Conservation (phyloP, 495 filamentous ascomycete species). For the Evernia prunastri region DNA sequence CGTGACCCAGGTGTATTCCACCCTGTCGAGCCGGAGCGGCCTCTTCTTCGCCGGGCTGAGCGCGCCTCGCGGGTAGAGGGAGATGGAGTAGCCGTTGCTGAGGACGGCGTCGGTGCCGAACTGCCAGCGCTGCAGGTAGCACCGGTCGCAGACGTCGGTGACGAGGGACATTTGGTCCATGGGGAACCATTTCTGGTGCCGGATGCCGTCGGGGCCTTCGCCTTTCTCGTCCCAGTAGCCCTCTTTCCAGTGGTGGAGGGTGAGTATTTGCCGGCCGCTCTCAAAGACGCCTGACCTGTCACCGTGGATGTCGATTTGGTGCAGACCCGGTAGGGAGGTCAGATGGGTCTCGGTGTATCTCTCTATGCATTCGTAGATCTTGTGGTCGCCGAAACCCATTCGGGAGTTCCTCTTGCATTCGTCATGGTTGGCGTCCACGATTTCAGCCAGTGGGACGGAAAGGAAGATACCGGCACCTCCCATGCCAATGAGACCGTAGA, state of each 20-base stretch:
- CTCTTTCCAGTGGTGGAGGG: conserved; percentile 54
- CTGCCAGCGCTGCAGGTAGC: conserved; percentile 50
- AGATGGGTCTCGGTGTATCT: conserved; percentile 43
- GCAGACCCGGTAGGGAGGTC: conserved; percentile 47
- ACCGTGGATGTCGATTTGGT: conserved; percentile 46
- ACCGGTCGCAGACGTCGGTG: conserved; percentile 48
- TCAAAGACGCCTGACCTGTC: conserved; percentile 53
- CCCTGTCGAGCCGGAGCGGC: conserved; percentile 26
- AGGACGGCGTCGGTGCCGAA: conserved; percentile 51
- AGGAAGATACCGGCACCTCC: conserved; percentile 57
- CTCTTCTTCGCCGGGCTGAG: conserved; percentile 20
- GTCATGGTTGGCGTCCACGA: conserved; percentile 36
- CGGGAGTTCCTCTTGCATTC: conserved; percentile 33
- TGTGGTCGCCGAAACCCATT: conserved; percentile 41
- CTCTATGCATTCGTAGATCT: conserved; percentile 48
- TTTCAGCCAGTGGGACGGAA: conserved; percentile 40
- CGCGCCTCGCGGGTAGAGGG: conserved; percentile 40
- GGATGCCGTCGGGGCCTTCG: conserved; percentile 5
- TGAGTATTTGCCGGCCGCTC: conserved; percentile 43
- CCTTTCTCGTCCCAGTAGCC: conserved; percentile 43
- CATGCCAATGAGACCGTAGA: conserved; percentile 48
- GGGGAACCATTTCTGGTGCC: conserved; percentile 23
- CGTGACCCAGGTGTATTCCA: conserved; percentile 46
- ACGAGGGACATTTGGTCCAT: conserved; percentile 46
- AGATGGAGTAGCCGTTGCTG: conserved; percentile 51